phyloP scores from a whole-genome alignment of 1,284 basidiomycete species.

The Leccinum glutinopallens region DNA sequence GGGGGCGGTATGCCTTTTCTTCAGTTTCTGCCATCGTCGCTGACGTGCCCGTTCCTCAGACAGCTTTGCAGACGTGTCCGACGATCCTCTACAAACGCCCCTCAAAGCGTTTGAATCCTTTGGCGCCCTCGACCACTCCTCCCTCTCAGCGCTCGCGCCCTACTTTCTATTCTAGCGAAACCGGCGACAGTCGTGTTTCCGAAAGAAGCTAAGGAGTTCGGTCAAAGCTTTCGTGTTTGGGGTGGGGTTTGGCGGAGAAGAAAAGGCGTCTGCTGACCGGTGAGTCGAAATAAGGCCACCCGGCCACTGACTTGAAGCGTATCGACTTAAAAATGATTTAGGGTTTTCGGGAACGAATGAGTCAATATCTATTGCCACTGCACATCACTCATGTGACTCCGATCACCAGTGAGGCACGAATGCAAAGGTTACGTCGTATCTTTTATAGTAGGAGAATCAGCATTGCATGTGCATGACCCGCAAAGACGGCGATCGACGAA shows the following conservation, averaged over 20 bases:
- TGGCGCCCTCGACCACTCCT: slow-evolving; percentile 49
- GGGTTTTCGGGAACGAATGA: not conserved
- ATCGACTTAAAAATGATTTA: not conserved
- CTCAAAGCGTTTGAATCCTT: slow-evolving; percentile 77
- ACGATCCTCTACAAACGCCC: slow-evolving; percentile 69
- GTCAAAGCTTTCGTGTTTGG: slow-evolving; percentile 48
- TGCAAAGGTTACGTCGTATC: not conserved
- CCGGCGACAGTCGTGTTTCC: no score
- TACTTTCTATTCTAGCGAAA: slow-evolving; percentile 53
- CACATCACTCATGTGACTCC: not conserved
- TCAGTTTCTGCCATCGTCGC: not conserved
- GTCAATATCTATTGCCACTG: not conserved
- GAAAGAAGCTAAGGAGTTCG: no score
- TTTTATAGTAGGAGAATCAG: no score
- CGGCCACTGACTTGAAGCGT: no score
- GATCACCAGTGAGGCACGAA: not conserved
- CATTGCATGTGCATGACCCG: no score
- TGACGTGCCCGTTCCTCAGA: slow-evolving; percentile 18
- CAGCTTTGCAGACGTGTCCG: slow-evolving; percentile 24
- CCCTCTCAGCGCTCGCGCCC: slow-evolving; percentile 59
- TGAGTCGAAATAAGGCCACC: slow-evolving; percentile 11
- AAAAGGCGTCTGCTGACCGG: slow-evolving; percentile 33
- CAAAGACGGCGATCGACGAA: no score
- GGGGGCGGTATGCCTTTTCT: slow-evolving; percentile 44
- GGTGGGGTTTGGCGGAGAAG: slow-evolving; percentile 53